Evolutionary conservation across 2,329 filamentous ascomycete genomes (phyloP).

Genomic region (Sporothrix humicola): DNA sequence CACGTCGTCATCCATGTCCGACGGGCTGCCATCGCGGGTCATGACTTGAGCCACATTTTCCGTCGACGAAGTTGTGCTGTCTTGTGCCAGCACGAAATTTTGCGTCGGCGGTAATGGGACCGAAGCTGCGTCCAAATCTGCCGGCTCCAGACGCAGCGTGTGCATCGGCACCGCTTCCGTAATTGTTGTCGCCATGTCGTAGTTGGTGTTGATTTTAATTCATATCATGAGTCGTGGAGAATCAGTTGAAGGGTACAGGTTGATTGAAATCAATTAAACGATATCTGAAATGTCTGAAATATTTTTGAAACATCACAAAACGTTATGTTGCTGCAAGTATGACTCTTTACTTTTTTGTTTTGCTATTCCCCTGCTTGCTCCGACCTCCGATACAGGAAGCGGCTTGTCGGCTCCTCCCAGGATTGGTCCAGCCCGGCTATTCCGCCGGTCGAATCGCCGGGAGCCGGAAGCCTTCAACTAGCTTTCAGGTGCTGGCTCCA

Average conservation of each 20-base stretch:
- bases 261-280: too few relatives aligned
- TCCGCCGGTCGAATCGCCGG: neutral
- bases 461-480: neutral
- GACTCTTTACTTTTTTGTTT: neutral
- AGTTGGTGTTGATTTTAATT: too few relatives aligned
- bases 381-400: conserved; percentile 5
- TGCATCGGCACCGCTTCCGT: neutral
- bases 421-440: neutral
- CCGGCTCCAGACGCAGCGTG: neutral
- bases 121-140: neutral
- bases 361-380: neutral
- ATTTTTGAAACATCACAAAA: too few relatives aligned
- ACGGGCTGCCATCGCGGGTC: neutral
- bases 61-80: neutral
- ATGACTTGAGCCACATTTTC: neutral
- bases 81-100: neutral
- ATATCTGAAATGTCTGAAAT: too few relatives aligned
- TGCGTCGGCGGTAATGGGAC: neutral
- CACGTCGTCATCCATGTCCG: neutral
- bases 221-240: too few relatives aligned
- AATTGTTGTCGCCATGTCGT: neutral
- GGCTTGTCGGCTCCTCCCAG: neutral
- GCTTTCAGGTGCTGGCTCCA: too few relatives aligned
- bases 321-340: neutral
- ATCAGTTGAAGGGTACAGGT: too few relatives aligned